Base-by-base conservation (phyloP, 179 eudicot genomes). In the Silene noctiflora region DNA sequence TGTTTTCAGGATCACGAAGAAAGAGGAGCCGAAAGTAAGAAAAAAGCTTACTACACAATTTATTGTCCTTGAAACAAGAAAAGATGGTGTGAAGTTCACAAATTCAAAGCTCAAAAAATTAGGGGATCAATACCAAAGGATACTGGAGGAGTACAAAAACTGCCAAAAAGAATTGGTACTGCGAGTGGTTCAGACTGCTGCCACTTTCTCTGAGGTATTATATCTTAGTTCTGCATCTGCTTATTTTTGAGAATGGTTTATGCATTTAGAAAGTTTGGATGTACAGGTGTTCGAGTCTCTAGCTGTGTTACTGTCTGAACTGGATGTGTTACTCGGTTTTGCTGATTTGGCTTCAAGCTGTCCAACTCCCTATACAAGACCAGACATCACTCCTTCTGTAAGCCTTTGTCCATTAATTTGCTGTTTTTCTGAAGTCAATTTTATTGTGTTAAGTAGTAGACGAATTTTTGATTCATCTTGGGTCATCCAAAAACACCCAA, bases 1-100 rank as follows among this genome's bases (percentile, higher is more conserved):
- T 80, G 97, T 93, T 74, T 95, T 92, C 73, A 91, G 99, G 81
- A 92, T 95, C 81, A 95, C 99, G n/a, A 95, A 95, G 86, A 95
- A 92, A 86, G 99, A 95, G 79, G 99, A 95, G 77, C 97, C 96
- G 44, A 95, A 91, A 83, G 84, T 95, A 20, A 89, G 99, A 77
- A 93, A 88, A 81, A 92, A 92, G 84, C 95, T 95, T 27, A 91
- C 89, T 60, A 81, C 91, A 53, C 93, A 92, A 67, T 95, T 88
- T 78, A 85, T 92, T 86, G 89, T 95, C 70, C 96, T 92, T 72
- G 99, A 95, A 81, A 95, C 99, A 73, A 88, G 99, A 22, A 95
- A 95, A 81, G 99, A 95, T 82, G 99, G 99, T 72, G 96, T 95
- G 55, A 95, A 95, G 76, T 95, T 95, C 81, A 91, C 96, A 81